A percentile compares a stretch with the other conserved stretches of the same genome.
Evolutionary conservation across 2,329 filamentous ascomycete species (phyloP).

Genomic region (Ascochyta lentis): DNA sequence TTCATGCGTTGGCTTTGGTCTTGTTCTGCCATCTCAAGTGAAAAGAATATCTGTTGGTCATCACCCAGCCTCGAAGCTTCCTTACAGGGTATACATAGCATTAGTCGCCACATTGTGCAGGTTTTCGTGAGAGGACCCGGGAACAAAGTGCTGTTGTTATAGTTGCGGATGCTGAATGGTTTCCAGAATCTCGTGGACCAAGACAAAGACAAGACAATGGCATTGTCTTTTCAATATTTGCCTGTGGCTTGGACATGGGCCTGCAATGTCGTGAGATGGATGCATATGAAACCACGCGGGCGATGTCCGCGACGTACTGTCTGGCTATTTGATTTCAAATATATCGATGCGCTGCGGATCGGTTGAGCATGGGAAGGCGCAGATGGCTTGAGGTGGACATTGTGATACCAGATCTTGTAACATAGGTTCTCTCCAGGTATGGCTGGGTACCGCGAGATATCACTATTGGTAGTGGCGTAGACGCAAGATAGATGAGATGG

Average conservation of each 20-base stretch:
- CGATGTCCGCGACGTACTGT: no score
- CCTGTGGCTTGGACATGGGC: not conserved
- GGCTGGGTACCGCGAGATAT: no score
- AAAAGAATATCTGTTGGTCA: not conserved
- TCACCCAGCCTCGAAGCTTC: not conserved
- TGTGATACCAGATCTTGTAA: no score
- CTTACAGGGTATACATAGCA: slow-evolving; percentile 2
- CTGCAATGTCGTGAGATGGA: not conserved
- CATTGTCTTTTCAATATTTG: not conserved
- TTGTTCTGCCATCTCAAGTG: not conserved
- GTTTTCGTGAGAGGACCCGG: not conserved
- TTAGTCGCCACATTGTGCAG: not conserved
- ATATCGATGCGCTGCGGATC: no score
- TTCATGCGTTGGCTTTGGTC: not conserved
- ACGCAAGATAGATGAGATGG: no score
- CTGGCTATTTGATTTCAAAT: no score
- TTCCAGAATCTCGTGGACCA: not conserved
- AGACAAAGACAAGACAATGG: slow-evolving; percentile 7
- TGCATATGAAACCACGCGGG: not conserved
- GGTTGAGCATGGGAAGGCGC: no score
- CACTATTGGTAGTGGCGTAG: no score
- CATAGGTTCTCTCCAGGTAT: no score
- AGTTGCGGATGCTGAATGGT: not conserved
- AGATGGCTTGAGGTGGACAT: no score
- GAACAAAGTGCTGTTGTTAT: not conserved